Conservation (phyloP, 176 grass and related monocot genomes). For the Eremochloa ophiuroides region DNA sequence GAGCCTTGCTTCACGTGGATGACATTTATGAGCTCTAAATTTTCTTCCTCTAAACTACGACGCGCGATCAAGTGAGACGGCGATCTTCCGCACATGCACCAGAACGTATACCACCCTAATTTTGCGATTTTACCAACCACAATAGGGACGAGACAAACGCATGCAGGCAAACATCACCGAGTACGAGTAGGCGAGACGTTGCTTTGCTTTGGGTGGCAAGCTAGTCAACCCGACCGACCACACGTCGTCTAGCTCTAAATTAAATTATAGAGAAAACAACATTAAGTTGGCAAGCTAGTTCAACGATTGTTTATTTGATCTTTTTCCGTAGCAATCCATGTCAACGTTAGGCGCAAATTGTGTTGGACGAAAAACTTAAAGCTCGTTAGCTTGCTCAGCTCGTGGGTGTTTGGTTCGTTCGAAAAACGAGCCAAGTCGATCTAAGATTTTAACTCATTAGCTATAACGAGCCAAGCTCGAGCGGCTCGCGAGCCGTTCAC, state of each 20-base stretch:
- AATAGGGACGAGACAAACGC: not conserved
- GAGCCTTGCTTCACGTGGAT: conserved; percentile 9
- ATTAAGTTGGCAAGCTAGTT: too few relatives aligned
- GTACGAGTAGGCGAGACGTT: not conserved
- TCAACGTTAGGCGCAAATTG: too few relatives aligned
- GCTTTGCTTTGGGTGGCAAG: not conserved
- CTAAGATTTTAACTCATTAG: too few relatives aligned
- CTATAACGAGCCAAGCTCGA: too few relatives aligned
- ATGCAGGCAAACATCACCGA: not conserved
- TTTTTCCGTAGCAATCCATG: not conserved
- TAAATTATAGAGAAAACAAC: not conserved
- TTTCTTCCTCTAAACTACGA: not conserved
- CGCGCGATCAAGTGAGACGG: not conserved
- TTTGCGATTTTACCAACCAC: not conserved
- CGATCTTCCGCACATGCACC: not conserved
- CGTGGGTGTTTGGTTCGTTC: too few relatives aligned
- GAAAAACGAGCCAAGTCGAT: too few relatives aligned
- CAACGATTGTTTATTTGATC: not conserved
- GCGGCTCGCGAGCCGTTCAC: too few relatives aligned
- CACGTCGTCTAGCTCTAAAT: not conserved
- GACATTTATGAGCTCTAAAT: not conserved
- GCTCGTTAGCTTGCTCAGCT: too few relatives aligned
- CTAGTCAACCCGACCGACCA: not conserved
- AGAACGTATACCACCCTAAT: not conserved
- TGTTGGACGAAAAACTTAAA: too few relatives aligned